These are phyloP conservation scores for Cocos nucifera DNA, from an alignment of 176 grass and related monocot species.

Conservation along the genomic window DNA sequence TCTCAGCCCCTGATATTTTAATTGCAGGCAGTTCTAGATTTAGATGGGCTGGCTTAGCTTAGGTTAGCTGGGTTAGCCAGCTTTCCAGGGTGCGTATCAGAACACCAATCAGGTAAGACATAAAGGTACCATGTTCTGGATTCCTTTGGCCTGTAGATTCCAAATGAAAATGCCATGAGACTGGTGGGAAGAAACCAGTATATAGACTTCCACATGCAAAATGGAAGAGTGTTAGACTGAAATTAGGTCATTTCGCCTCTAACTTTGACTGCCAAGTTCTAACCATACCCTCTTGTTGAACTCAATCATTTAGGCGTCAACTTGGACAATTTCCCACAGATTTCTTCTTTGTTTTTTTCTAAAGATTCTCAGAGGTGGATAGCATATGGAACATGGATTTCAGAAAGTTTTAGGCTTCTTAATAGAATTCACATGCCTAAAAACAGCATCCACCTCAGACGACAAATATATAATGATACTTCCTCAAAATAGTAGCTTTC, in stretches of 20 bases:
- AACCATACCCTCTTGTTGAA: no score
- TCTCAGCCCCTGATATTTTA: not conserved
- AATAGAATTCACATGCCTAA: not conserved
- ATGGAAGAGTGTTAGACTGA: no score
- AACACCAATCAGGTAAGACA: not conserved
- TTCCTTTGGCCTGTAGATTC: not conserved
- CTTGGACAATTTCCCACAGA: no score
- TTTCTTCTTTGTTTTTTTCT: not conserved
- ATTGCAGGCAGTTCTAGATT: not conserved
- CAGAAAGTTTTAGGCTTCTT: not conserved
- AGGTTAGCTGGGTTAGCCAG: not conserved
- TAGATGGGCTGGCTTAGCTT: not conserved
- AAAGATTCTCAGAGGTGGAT: not conserved
- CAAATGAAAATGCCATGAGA: no score
- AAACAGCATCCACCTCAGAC: not conserved
- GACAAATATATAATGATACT: not conserved
- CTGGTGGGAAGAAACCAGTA: no score
- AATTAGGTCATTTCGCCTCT: no score
- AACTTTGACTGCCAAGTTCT: no score
- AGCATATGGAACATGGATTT: not conserved
- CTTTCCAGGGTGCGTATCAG: not conserved
- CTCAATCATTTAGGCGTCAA: no score
- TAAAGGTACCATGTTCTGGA: not conserved
- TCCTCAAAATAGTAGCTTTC: no score
- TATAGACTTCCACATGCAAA: no score